phyloP scores from a whole-genome alignment of 139 green algal genomes.

The Coccomyxa sp. region DNA sequence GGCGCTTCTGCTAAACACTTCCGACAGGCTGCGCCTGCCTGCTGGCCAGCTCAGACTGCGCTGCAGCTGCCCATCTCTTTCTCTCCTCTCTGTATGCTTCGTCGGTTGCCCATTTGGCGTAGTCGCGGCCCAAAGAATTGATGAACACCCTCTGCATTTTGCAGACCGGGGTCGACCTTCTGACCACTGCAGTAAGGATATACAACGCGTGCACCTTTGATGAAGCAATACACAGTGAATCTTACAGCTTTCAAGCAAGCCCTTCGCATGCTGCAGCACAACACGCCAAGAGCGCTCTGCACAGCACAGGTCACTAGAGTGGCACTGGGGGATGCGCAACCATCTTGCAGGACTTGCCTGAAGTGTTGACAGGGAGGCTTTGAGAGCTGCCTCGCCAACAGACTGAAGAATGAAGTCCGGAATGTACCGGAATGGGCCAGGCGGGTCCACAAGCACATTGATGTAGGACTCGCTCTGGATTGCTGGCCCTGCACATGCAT shows the following conservation, averaged over 20 bases:
- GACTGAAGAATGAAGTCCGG: background rate
- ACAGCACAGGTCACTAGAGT: no score
- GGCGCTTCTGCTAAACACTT: no score
- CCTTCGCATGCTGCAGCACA: background rate
- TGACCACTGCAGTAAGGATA: no score
- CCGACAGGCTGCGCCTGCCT: no score
- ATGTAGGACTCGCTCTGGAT: background rate
- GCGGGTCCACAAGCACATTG: background rate
- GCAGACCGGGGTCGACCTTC: background rate
- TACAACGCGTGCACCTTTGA: no score
- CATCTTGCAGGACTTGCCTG: background rate
- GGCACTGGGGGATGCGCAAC: background rate
- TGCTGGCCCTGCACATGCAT: background rate
- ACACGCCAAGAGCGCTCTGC: background rate
- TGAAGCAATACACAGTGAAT: no score
- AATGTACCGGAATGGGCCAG: background rate
- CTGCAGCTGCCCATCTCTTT: no score
- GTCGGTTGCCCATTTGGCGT: background rate
- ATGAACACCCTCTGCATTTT: background rate
- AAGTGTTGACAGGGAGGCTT: background rate
- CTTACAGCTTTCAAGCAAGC: no score
- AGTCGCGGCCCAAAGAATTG: background rate
- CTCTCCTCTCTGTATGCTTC: no score
- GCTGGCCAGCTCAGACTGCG: no score
- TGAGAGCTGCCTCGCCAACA: background rate